A percentile compares a stretch with the other conserved stretches of the same genome.
Evolutionary conservation across 495 filamentous ascomycete genomes (phyloP).

Genomic region (Aspergillus conjunctus): DNA sequence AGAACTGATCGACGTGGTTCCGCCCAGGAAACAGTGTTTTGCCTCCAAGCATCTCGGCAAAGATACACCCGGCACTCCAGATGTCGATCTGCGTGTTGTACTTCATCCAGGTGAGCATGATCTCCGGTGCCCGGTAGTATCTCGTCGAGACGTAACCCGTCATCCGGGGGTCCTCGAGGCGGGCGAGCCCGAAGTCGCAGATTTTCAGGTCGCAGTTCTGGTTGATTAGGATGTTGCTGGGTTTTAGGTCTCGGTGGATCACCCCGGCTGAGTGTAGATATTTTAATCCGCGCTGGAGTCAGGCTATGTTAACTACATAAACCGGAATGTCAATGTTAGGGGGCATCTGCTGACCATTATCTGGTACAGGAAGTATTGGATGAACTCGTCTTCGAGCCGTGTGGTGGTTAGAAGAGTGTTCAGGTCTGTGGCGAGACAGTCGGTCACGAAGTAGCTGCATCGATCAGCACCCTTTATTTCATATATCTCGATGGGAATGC

Average conservation of each 20-base stretch:
- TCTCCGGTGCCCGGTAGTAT: constrained; percentile 98
- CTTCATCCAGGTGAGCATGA: constrained; percentile 99
- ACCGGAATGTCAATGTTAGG: no score
- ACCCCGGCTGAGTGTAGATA: constrained; percentile 97
- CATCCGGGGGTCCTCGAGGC: constrained; percentile 98
- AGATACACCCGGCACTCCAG: constrained; percentile 44
- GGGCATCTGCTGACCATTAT: not conserved
- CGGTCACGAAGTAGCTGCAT: not conserved
- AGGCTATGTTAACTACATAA: no score
- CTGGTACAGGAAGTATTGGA: not conserved
- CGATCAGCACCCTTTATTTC: not conserved
- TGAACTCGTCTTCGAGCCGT: not conserved
- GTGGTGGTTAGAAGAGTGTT: not conserved
- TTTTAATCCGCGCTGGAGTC: constrained; percentile 81
- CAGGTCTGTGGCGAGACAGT: not conserved
- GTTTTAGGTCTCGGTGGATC: constrained; percentile 93
- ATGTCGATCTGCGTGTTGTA: constrained; percentile 98
- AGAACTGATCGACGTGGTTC: constrained; percentile 98
- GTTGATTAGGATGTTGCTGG: constrained; percentile 96
- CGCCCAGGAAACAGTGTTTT: constrained; percentile 66
- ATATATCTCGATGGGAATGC: not conserved
- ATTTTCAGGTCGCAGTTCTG: constrained; percentile 99
- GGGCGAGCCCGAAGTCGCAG: constrained; percentile 94
- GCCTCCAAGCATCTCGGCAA: not conserved
- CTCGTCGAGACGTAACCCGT: constrained; percentile 97